Conservation (phyloP, 495 filamentous ascomycete genomes). For the Penicillium bialowiezense region DNA sequence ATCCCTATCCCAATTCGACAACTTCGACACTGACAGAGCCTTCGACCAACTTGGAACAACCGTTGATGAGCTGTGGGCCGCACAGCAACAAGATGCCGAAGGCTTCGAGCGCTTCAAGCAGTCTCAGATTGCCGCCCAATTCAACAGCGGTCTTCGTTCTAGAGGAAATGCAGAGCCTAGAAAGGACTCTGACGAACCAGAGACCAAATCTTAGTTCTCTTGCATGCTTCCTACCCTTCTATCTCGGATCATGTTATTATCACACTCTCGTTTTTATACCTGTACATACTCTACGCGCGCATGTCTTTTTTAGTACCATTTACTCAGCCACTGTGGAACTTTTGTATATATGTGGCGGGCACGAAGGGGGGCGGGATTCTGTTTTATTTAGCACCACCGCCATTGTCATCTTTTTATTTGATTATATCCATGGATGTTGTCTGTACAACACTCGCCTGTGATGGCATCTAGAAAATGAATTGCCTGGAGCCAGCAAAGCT, state of each 20-base stretch:
- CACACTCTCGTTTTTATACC: background rate
- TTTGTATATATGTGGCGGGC: conserved; percentile 6
- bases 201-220: conserved; percentile 11
- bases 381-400: background rate
- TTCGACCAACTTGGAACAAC: conserved; percentile 59
- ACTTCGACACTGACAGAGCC: conserved; percentile 53
- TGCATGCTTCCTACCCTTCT: background rate
- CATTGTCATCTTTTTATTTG: background rate
- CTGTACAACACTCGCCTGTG: too few species aligned
- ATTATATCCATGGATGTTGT: too few species aligned
- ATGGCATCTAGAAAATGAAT: too few species aligned
- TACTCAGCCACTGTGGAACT: background rate
- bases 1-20: conserved; percentile 51
- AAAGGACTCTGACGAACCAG: conserved; percentile 5
- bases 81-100: conserved; percentile 56
- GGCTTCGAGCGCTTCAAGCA: conserved; percentile 65
- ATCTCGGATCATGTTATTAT: background rate
- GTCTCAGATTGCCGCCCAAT: conserved; percentile 62
- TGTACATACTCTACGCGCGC: conserved; percentile 4
- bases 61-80: conserved; percentile 48
- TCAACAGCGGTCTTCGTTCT: conserved; percentile 46
- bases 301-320: background rate
- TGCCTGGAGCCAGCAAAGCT: too few species aligned
- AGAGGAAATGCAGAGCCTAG: background rate
- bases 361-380: background rate